These are phyloP conservation scores for Cryphonectria radicalis DNA, from an alignment of 2,329 filamentous ascomycete species.

Conservation along the genomic window DNA sequence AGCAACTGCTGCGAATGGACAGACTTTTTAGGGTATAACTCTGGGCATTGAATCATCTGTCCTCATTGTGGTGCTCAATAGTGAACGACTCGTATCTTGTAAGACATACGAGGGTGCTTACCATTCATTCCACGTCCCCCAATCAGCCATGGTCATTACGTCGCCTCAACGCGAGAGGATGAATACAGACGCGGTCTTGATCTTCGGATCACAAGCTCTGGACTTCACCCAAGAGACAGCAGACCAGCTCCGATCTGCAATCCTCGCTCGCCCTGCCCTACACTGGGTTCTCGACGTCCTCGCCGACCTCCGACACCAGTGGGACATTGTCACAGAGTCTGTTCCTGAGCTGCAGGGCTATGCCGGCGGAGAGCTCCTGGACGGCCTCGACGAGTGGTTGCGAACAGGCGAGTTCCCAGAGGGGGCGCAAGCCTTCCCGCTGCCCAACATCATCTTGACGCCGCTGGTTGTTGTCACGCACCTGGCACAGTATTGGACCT, in stretches of 20 bases:
- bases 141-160: background rate
- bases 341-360: background rate
- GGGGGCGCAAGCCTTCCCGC: background rate
- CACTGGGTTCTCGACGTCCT: background rate
- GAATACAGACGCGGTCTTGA: background rate
- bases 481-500: background rate
- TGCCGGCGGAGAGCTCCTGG: background rate
- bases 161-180: slow-evolving; percentile 9
- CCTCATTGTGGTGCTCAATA: background rate
- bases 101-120: background rate
- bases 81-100: background rate
- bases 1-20: background rate
- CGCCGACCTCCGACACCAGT: background rate
- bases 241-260: background rate
- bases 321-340: background rate
- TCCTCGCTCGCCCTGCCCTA: background rate
- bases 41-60: background rate
- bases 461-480: slow-evolving; percentile 9
- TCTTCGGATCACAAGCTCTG: slow-evolving; percentile 1
- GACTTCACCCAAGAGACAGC: background rate
- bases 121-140: background rate
- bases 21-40: background rate
- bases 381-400: background rate
- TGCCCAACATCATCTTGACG: slow-evolving; percentile 8
- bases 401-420: background rate